Conservation (phyloP, 805 yeast species). For the Lachancea waltii region DNA sequence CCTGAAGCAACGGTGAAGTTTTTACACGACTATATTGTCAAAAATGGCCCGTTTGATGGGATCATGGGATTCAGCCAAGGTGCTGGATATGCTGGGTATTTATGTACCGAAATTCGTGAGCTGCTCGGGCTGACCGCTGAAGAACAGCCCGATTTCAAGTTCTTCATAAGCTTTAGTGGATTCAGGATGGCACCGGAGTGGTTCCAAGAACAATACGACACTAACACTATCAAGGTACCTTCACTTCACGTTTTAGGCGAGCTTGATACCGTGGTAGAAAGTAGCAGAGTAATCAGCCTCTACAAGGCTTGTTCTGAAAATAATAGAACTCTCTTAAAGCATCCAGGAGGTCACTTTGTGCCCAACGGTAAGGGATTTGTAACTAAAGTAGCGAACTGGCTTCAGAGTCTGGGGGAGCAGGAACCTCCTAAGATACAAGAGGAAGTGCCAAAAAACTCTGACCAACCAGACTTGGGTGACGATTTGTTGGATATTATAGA, state of each 20-base stretch:
- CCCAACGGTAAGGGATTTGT: conserved; percentile 64
- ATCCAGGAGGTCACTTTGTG: conserved; percentile 95
- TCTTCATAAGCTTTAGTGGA: conserved; percentile 73
- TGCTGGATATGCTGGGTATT: conserved; percentile 71
- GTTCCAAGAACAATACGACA: conserved; percentile 27
- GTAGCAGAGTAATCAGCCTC: conserved; percentile 55
- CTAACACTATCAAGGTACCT: conserved; percentile 31
- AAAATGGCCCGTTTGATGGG: conserved; percentile 75
- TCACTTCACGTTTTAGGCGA: conserved; percentile 82
- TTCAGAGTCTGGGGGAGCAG: conserved; percentile 14
- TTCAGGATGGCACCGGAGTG: conserved; percentile 33
- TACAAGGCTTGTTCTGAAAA: conserved; percentile 43
- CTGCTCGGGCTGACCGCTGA: conserved; percentile 33
- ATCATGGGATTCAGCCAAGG: conserved; percentile 92
- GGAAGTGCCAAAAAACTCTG: conserved; percentile 5
- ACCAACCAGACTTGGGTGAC: conserved; percentile 24
- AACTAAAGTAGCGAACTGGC: conserved; percentile 33
- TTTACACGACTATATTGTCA: conserved; percentile 41
- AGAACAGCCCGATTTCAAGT: conserved; percentile 48
- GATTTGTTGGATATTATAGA: conserved; percentile 36
- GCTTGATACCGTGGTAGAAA: conserved; percentile 80
- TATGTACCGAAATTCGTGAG: conserved; percentile 51
- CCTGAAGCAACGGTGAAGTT: conserved; percentile 36
- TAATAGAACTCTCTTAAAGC: conserved; percentile 50
- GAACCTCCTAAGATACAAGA: conserved; percentile 5